These are phyloP conservation scores for Coniochaeta prunicola DNA, from an alignment of 2,329 filamentous ascomycete genomes.

Conservation along the genomic window DNA sequence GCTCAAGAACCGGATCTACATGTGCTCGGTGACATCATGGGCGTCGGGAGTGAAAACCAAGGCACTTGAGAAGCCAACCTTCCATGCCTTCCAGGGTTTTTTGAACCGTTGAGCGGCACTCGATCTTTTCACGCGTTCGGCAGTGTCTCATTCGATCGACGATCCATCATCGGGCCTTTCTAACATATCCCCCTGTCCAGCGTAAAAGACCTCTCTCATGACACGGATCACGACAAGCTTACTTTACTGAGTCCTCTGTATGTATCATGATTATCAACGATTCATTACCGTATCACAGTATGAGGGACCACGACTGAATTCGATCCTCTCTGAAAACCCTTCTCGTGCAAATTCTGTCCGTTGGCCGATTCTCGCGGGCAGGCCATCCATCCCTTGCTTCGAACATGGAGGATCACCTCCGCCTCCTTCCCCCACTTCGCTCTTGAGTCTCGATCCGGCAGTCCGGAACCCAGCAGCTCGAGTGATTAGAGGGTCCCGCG, in stretches of 20 bases:
- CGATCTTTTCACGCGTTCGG: not conserved
- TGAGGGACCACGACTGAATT: not conserved
- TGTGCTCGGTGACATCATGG: not conserved
- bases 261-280: not conserved
- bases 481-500: not conserved
- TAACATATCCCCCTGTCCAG: too few relatives aligned
- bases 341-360: not conserved
- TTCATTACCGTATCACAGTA: not conserved
- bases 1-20: not conserved
- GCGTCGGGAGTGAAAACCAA: not conserved
- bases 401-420: not conserved
- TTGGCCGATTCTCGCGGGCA: not conserved
- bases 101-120: not conserved
- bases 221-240: not conserved
- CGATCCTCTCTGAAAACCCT: not conserved
- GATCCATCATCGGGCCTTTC: not conserved
- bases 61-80: not conserved
- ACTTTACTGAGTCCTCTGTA: not conserved
- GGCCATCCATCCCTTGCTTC: not conserved
- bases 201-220: too few relatives aligned
- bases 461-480: not conserved
- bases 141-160: not conserved
- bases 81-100: not conserved
- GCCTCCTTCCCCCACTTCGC: not conserved
- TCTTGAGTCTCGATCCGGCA: not conserved